phyloP scores from a whole-genome alignment of 164 flowering plant species.

The Vitis rupestris region DNA sequence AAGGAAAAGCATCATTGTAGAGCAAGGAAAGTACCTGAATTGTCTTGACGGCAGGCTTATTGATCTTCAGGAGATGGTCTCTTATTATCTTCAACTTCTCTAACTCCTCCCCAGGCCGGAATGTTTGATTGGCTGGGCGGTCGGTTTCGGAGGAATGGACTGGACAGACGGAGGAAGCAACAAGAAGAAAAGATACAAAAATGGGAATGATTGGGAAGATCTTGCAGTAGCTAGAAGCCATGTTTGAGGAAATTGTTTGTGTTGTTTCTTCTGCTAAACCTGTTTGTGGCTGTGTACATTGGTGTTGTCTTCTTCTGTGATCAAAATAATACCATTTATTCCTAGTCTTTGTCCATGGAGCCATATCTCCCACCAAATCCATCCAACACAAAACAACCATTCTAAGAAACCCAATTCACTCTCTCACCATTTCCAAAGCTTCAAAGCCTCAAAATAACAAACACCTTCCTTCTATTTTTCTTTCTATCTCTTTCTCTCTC shows the following conservation, averaged over 20 bases:
- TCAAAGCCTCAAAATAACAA: slow-evolving; percentile 9
- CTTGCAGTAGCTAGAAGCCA: slow-evolving; percentile 49
- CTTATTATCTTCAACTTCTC: slow-evolving; percentile 57
- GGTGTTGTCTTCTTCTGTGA: slow-evolving; percentile 52
- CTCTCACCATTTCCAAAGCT: slow-evolving; percentile 43
- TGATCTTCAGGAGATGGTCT: slow-evolving; percentile 68
- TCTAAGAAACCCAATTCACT: slow-evolving; percentile 28
- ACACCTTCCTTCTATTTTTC: slow-evolving; percentile 2
- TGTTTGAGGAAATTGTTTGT: slow-evolving; percentile 25
- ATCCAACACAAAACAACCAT: slow-evolving; percentile 27
- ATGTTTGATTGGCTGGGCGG: slow-evolving; percentile 39
- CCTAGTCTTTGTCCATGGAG: slow-evolving; percentile 32
- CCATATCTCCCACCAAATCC: slow-evolving; percentile 40
- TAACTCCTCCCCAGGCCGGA: slow-evolving; percentile 58
- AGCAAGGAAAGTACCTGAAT: slow-evolving; percentile 50
- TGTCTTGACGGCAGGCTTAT: slow-evolving; percentile 83
- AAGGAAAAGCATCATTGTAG: not conserved
- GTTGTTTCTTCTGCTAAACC: slow-evolving; percentile 29
- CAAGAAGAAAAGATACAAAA: slow-evolving; percentile 58
- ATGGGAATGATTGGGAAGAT: slow-evolving; percentile 53
- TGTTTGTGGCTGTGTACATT: slow-evolving; percentile 42
- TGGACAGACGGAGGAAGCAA: slow-evolving; percentile 39
- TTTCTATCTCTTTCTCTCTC: slow-evolving; percentile 17
- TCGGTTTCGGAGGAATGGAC: slow-evolving; percentile 23
- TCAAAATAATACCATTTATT: slow-evolving; percentile 23